Conservation (phyloP, 2,329 filamentous ascomycete species). For the Cadophora luteo-olivacea region DNA sequence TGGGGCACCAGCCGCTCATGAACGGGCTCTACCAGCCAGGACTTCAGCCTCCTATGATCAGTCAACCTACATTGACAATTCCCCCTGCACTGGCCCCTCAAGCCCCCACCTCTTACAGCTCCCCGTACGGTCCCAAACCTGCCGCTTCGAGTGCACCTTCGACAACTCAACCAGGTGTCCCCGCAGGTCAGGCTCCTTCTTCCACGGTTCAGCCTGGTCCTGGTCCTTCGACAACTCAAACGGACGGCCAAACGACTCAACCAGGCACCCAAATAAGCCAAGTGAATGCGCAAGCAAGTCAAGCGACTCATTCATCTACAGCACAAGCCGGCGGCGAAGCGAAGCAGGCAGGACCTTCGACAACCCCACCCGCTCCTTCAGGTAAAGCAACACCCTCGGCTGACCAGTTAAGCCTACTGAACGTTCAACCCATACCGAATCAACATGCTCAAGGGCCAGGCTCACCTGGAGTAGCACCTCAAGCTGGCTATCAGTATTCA, state of each 20-base stretch:
- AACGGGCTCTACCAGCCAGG: constrained; percentile 26
- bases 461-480: not conserved
- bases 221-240: not conserved
- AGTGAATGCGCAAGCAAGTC: not conserved
- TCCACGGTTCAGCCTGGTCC: constrained; percentile 16
- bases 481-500: constrained; percentile 5
- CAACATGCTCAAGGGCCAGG: constrained; percentile 10
- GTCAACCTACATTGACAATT: constrained; percentile 29
- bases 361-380: not conserved
- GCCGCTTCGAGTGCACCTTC: constrained; percentile 26
- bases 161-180: constrained; percentile 13
- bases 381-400: not conserved
- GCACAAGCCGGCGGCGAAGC: not conserved
- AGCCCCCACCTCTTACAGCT: constrained; percentile 41
- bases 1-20: constrained; percentile 26
- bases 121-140: constrained; percentile 45
- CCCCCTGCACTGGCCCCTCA: constrained; percentile 35
- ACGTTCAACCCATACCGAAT: not conserved
- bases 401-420: not conserved
- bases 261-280: not conserved
- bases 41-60: constrained; percentile 21
- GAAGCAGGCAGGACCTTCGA: not conserved
- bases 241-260: not conserved
- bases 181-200: constrained; percentile 12
- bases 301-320: not conserved